Evolutionary conservation across 1,139 yeast species (phyloP).

Genomic region (Geotrichum macrosporum): DNA sequence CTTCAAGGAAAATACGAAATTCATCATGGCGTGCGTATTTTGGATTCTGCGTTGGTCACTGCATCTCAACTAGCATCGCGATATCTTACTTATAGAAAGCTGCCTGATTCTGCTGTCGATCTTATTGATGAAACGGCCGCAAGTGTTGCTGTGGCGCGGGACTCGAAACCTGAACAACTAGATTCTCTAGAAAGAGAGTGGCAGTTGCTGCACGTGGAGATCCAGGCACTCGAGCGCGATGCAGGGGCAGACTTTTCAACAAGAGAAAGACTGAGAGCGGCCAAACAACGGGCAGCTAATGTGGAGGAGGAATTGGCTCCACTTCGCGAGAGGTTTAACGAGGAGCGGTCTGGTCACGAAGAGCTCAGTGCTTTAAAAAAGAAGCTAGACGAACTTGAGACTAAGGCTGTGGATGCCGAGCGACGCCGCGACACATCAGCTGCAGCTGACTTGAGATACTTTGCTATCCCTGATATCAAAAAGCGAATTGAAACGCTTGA

Average conservation of each 20-base stretch:
- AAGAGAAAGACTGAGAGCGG: slow-evolving; percentile 74
- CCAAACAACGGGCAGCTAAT: slow-evolving; percentile 75
- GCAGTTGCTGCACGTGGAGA: slow-evolving; percentile 87
- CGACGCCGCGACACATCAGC: slow-evolving; percentile 92
- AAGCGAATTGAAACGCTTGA: slow-evolving; percentile 72
- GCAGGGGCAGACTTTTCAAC: slow-evolving; percentile 83
- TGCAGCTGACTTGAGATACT: slow-evolving; percentile 90
- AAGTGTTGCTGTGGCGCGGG: slow-evolving; percentile 94
- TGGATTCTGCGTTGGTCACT: slow-evolving; percentile 88
- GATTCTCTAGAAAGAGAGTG: slow-evolving; percentile 89
- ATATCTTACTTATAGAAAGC: slow-evolving; percentile 86
- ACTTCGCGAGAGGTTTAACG: slow-evolving; percentile 73
- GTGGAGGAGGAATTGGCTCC: slow-evolving; percentile 82
- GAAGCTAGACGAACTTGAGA: slow-evolving; percentile 85
- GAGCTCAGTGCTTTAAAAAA: slow-evolving; percentile 83
- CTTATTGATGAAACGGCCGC: slow-evolving; percentile 96
- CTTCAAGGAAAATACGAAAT: slow-evolving; percentile 92
- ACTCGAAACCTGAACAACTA: slow-evolving; percentile 93
- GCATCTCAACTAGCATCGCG: slow-evolving; percentile 95
- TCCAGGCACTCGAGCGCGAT: slow-evolving; percentile 94
- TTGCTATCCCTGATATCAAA: slow-evolving; percentile 91
- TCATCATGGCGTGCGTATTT: slow-evolving; percentile 94
- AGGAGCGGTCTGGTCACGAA: slow-evolving; percentile 88
- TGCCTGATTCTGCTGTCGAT: slow-evolving; percentile 98
- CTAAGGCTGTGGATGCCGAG: slow-evolving; percentile 91